Evolutionary conservation across 768 basidiomycete genomes (phyloP).

Genomic region (Boletus barrowsii): DNA sequence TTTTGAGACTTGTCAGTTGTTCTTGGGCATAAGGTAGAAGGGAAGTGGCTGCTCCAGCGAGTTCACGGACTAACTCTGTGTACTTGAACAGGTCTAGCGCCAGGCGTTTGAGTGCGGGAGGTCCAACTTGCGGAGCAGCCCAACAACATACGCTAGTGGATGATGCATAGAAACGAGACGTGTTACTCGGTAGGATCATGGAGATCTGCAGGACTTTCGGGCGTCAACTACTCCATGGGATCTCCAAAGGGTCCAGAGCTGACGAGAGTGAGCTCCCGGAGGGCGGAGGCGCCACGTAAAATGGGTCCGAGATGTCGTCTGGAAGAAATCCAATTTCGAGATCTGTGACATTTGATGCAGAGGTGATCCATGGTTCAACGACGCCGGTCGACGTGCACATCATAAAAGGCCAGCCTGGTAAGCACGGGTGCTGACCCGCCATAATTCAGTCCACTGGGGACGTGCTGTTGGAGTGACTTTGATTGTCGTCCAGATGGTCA

Average conservation of each 20-base stretch:
- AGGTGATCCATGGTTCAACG: slow-evolving; percentile 21
- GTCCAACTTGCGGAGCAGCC: slow-evolving; percentile 24
- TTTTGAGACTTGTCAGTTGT: slow-evolving; percentile 44
- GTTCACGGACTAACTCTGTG: slow-evolving; percentile 42
- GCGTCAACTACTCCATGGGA: slow-evolving; percentile 35
- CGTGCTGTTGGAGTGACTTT: not conserved
- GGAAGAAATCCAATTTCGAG: slow-evolving; percentile 64
- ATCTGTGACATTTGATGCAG: slow-evolving; percentile 34
- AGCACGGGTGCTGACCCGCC: slow-evolving; percentile 52
- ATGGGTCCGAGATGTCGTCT: slow-evolving; percentile 56
- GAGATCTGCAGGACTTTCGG: slow-evolving; percentile 24
- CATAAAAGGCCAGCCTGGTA: slow-evolving; percentile 52
- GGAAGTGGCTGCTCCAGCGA: slow-evolving; percentile 28
- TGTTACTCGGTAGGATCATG: slow-evolving; percentile 30
- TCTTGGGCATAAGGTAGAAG: slow-evolving; percentile 30
- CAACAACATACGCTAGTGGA: slow-evolving; percentile 40
- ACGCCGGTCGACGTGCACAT: slow-evolving; percentile 69
- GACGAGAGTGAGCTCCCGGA: slow-evolving; percentile 51
- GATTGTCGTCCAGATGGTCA: slow-evolving; percentile 50
- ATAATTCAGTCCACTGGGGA: slow-evolving; percentile 9
- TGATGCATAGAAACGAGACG: slow-evolving; percentile 49
- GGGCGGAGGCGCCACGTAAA: slow-evolving; percentile 49
- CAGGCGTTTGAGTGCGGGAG: slow-evolving; percentile 36
- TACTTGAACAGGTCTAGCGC: slow-evolving; percentile 54
- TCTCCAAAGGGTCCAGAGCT: slow-evolving; percentile 54